Evolutionary conservation across 352 stramenopile genomes (phyloP), one percentile per base, ranked within the genome.

Genomic region (Pythium volutum): DNA sequence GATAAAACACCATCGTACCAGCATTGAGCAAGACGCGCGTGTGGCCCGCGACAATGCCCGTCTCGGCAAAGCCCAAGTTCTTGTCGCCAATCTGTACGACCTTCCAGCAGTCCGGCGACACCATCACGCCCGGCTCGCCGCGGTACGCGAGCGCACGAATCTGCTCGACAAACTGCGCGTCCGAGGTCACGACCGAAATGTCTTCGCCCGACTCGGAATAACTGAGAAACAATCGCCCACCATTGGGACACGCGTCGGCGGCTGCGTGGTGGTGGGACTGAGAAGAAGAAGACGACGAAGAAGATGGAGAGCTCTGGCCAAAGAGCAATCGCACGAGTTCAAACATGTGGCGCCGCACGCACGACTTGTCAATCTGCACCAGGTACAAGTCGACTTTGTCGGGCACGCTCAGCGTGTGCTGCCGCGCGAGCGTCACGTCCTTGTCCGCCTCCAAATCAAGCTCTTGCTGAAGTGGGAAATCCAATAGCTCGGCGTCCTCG

Each of bases 81-180:
- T 77, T 77, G 47, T 83, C 77, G 4, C 79, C 76, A 34, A 88
- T 82, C 46, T 88, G 79, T 26, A 88, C 79, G 15, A 82, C 75
- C 41, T 81, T 83, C 79, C 76, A 88, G 45, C 68, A 71, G 50
- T 88, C 76, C 0, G 79, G 79, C 12, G 76, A 88, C 4, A 88
- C 75, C 31, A 76, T 76, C n/a, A 88, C 72, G 15, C 77, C 76
- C 18, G 79, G 56, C 36, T 76, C 75, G 31, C 67, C 76, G 8
- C 58, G 61, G 16, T 68, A 55, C 23, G 74, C 75, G 4, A 84
- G 64, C 58, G 36, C 18, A 6, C 71, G 47, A 31, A 81, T 77
- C 42, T 78, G 57, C 16, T 68, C 45, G 20, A 87, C 42, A 39
- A 88, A 88, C 1, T 15, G 23, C 20, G 60, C 43, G 46, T 88